Base-by-base conservation (phyloP, 1,284 basidiomycete species). In the Rhizopogon hawkerae region DNA sequence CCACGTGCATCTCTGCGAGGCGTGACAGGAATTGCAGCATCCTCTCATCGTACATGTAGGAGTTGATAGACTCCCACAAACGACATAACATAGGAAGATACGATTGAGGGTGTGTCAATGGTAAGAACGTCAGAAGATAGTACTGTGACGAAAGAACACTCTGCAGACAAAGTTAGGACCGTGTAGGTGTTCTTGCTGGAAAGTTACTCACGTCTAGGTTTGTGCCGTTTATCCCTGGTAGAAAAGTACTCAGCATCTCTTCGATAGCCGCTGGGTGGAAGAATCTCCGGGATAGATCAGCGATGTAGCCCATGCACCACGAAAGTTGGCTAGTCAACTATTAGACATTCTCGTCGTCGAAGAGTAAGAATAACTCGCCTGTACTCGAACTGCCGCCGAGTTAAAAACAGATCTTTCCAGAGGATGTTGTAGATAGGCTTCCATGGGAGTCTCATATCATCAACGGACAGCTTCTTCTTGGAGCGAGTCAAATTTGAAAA, bases 401-500 rank as follows among this genome's bases (percentile, higher is more conserved):
- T 89, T 44, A 92, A 77, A 65, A 92, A 94, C 42, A 95, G 70
- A 62, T 95, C 90, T 58, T 84, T 76, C 57, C 78, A 81, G 11
- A 96, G 75, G 18, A 90, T 80, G 50, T 87, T 79, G 65, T 86
- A 92, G 3, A 95, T 73, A 1, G 91, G 87, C 59, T 81, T 79
- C 93, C 93, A 96, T 1, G 90, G 89, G 1, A 97, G 76, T 52
- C 90, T 77, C 66, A 97, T 71, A 64, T 96, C 92, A 37, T 85
- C 74, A 54, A 93, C 81, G 47, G 78, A 76, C 44, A 94, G 67
- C 59, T 85, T 83, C 63, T 82, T 83, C 68, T 85, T 85, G 46
- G 87, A 89, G 14, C 35, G 48, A 33, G 29, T 76, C 38, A 81
- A 67, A 49, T 63, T 66, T 54, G 73, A 74, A 54, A 85, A 73